These are phyloP conservation scores for Agrocybe praecox DNA, from an alignment of 768 basidiomycete genomes.

Conservation along the genomic window DNA sequence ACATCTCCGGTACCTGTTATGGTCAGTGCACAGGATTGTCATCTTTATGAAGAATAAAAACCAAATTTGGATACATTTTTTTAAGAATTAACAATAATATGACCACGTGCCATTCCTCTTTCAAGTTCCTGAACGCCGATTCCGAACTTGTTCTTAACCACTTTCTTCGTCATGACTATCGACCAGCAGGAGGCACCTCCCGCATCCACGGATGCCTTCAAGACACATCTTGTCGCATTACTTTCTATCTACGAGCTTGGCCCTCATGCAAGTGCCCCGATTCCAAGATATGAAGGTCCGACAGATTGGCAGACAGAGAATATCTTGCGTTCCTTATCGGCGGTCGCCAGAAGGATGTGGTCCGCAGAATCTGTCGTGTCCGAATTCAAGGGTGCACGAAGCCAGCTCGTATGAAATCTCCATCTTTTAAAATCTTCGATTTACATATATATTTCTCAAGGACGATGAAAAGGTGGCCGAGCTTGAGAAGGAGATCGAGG, in stretches of 20 bases:
- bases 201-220: slow-evolving; percentile 20
- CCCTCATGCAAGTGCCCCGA: slow-evolving; percentile 46
- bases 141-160: not conserved
- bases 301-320: slow-evolving; percentile 60
- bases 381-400: slow-evolving; percentile 34
- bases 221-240: slow-evolving; percentile 55
- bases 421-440: not conserved
- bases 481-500: slow-evolving; percentile 11
- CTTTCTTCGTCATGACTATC: slow-evolving; percentile 2
- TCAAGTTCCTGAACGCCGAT: not conserved
- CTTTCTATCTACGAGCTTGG: slow-evolving; percentile 63
- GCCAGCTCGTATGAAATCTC: slow-evolving; percentile 8
- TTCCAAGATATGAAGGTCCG: slow-evolving; percentile 56
- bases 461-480: slow-evolving; percentile 14
- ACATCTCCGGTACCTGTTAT: too few relatives aligned
- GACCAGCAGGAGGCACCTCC: slow-evolving; percentile 6
- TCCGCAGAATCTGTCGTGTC: slow-evolving; percentile 51
- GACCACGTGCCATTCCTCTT: not conserved
- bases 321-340: slow-evolving; percentile 53
- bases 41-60: too few relatives aligned
- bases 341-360: slow-evolving; percentile 55
- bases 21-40: too few relatives aligned
- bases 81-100: not conserved
- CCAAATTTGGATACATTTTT: too few relatives aligned
- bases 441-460: not conserved